phyloP scores from a whole-genome alignment of 371 early-diverging fungal genomes.

The Mortierella sp. region DNA sequence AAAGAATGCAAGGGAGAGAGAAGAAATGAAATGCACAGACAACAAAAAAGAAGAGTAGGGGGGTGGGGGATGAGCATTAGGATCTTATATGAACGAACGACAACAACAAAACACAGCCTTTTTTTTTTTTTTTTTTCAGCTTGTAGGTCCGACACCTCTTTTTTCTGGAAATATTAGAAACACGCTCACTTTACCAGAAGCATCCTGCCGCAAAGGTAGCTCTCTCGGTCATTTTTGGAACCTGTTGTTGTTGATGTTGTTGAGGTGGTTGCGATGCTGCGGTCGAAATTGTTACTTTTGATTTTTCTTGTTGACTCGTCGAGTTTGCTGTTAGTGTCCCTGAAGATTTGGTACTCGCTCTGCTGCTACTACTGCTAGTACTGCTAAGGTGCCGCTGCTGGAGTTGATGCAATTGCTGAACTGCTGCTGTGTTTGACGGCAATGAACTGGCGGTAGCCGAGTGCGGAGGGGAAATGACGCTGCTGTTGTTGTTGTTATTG shows the following conservation, averaged over 20 bases:
- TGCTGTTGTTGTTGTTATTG: neutral
- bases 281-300: neutral
- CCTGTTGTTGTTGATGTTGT: neutral
- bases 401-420: slow-evolving; percentile 1
- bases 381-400: neutral
- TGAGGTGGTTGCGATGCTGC: neutral
- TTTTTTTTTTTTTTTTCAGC: too few species aligned
- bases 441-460: neutral
- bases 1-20: neutral
- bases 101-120: too few species aligned
- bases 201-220: slow-evolving; percentile 64
- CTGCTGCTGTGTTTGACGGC: neutral
- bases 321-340: neutral
- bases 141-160: too few species aligned
- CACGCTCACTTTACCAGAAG: slow-evolving; percentile 51
- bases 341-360: neutral
- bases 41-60: too few species aligned
- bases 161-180: neutral
- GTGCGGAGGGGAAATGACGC: neutral
- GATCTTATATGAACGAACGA: too few species aligned
- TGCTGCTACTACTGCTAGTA: neutral
- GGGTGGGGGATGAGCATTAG: too few species aligned
- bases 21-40: neutral
- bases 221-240: slow-evolving; percentile 28
- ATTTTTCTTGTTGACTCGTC: neutral